Evolutionary conservation across 2,329 filamentous ascomycete species (phyloP), one percentile per base, ranked within the genome.

Genomic region (Pestalotiopsis sp.): DNA sequence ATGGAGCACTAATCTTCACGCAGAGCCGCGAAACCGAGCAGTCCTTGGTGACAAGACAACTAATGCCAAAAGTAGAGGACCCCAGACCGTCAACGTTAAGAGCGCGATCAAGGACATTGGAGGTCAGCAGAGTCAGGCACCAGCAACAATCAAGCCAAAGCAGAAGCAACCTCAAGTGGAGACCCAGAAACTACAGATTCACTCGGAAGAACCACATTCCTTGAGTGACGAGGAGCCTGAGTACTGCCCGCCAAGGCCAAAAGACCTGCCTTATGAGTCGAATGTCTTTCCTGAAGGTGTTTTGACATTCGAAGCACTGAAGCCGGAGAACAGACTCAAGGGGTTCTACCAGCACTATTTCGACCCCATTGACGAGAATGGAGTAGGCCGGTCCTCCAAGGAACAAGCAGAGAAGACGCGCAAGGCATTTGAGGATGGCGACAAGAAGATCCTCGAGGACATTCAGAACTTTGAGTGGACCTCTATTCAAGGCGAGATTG

Each of bases 21-120:
- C 68, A 91, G 90, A 86, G 68, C 87, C 91, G 65, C 89, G 90
- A 69, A 91, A 85, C 69, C 90, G 95, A 75, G 94, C 95, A 49
- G 93, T 94, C 13, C 84, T 99, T 62, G 95, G 95, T 41, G 92
- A 93, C 85, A 99, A 99, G 82, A 98, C 95, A 1, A 98, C 96
- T 66, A 99, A 99, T 80, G 94, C 93, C 67, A 98, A 97, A 84
- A 88, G 91, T 69, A 89, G 85, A 77, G 86, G 85, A 64, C 87
- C 90, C 72, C 90, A 92, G 71, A 91, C 90, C 4, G 88, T 88
- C 6, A 90, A 88, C 38, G 90, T 87, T 39, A 91, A 90, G 74
- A 83, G 83, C 69, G 83, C 85, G 25, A 84, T 86, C 56, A 85
- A 86, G 62, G 89, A 90, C 69, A 80, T 87, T 64, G 90, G 91